Evolutionary conservation across 257 asterid species (phyloP).

Genomic region (Petunia secreta): DNA sequence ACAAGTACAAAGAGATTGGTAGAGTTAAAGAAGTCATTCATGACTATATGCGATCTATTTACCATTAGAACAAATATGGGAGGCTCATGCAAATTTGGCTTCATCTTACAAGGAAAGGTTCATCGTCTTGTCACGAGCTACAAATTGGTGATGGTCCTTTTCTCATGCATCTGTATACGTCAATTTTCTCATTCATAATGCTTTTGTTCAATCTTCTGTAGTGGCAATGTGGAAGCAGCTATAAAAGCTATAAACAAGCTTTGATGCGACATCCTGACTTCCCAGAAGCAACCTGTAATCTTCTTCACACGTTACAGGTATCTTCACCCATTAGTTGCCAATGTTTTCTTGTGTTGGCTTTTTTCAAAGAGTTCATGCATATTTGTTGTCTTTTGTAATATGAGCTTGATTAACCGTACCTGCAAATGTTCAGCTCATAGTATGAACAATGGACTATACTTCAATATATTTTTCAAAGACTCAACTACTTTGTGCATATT

Average conservation of each 20-base stretch:
- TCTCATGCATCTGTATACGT: constrained; percentile 23
- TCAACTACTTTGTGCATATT: not conserved
- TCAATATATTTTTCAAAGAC: not conserved
- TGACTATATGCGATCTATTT: constrained; percentile 83
- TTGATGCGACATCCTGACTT: constrained; percentile 87
- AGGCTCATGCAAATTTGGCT: constrained; percentile 99
- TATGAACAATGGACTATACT: not conserved
- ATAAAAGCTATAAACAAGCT: constrained; percentile 91
- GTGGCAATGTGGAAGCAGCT: constrained; percentile 92
- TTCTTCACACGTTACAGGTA: constrained; percentile 97
- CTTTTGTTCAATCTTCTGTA: constrained; percentile 31
- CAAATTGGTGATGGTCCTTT: not conserved
- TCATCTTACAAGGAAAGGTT: constrained; percentile 98
- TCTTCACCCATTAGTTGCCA: constrained; percentile 1
- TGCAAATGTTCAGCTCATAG: not conserved
- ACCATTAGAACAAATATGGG: constrained; percentile 83
- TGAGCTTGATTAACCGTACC: not conserved
- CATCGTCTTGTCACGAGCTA: not conserved
- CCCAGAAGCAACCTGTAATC: constrained; percentile 99
- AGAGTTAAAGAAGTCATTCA: constrained; percentile 93
- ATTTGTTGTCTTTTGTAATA: not conserved
- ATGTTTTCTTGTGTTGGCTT: not conserved
- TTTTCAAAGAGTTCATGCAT: not conserved
- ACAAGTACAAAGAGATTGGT: constrained; percentile 93
- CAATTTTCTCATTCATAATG: constrained; percentile 18